phyloP scores from a whole-genome alignment of 1,284 basidiomycete genomes.

The Irpex rosettiformis region DNA sequence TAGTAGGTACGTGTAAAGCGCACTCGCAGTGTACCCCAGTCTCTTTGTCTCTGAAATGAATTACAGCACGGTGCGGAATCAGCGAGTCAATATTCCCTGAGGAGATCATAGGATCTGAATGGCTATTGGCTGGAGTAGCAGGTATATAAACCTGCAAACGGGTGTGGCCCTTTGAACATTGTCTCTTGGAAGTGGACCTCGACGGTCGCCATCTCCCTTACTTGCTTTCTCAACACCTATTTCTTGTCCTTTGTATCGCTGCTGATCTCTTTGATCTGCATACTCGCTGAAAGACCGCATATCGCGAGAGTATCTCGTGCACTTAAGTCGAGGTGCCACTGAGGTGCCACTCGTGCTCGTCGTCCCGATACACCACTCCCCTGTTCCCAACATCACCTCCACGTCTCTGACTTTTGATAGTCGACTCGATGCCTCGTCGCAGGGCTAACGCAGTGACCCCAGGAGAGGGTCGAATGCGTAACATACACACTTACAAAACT shows the following conservation, averaged over 20 bases:
- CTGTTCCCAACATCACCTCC: too few relatives aligned
- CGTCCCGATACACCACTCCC: background rate
- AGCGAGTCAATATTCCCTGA: too few relatives aligned
- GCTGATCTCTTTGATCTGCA: background rate
- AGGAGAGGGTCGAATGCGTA: background rate
- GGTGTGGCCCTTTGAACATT: background rate
- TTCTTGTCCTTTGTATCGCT: background rate
- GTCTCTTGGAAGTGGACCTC: background rate
- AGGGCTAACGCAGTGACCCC: background rate
- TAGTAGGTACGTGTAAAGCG: background rate
- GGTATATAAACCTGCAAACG: background rate
- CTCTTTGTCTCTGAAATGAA: background rate
- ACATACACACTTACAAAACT: background rate
- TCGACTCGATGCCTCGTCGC: background rate
- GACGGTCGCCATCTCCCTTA: background rate
- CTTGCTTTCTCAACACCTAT: background rate
- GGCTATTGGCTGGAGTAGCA: background rate
- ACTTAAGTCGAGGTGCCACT: too few relatives aligned
- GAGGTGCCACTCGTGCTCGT: background rate
- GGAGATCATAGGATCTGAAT: background rate
- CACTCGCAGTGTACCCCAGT: background rate
- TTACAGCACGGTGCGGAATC: too few relatives aligned
- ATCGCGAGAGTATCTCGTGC: too few relatives aligned
- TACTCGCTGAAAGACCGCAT: too few relatives aligned
- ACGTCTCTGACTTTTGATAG: too few relatives aligned